Percentiles rank a stretch among this genome's conserved stretches.
Evolutionary conservation across 306 rosid genomes (phyloP).

Genomic region (Dalbergia cultrata): DNA sequence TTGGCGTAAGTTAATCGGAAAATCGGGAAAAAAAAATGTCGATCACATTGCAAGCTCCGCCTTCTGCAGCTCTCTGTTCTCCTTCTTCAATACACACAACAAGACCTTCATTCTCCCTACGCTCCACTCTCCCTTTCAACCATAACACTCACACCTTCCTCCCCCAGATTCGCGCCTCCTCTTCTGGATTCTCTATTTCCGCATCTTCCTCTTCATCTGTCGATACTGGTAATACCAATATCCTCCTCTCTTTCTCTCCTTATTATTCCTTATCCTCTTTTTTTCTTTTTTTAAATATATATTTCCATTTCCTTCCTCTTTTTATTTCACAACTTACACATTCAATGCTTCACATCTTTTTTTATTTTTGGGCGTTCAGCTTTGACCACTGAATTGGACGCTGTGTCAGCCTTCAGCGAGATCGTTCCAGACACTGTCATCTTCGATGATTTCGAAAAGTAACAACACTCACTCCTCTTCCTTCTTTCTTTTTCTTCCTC

Average conservation of each 20-base stretch:
- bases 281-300: background rate
- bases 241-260: slow-evolving; percentile 10
- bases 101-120: slow-evolving; percentile 51
- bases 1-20: background rate
- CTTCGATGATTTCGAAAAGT: slow-evolving; percentile 94
- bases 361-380: slow-evolving; percentile 48
- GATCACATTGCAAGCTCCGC: slow-evolving; percentile 76
- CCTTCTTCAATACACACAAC: slow-evolving; percentile 46
- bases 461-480: background rate
- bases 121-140: slow-evolving; percentile 52
- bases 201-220: slow-evolving; percentile 59
- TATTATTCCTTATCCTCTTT: background rate
- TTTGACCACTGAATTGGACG: slow-evolving; percentile 75
- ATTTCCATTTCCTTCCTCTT: background rate
- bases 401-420: slow-evolving; percentile 88
- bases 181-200: slow-evolving; percentile 37
- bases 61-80: slow-evolving; percentile 57
- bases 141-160: slow-evolving; percentile 37
- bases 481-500: background rate
- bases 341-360: background rate
- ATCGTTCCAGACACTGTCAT: slow-evolving; percentile 98
- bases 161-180: slow-evolving; percentile 65
- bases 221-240: slow-evolving; percentile 56
- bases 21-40: slow-evolving; percentile 53
- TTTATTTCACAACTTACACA: background rate